Base-by-base conservation (phyloP, 1,139 yeast genomes). In the Pichia inconspicua region DNA sequence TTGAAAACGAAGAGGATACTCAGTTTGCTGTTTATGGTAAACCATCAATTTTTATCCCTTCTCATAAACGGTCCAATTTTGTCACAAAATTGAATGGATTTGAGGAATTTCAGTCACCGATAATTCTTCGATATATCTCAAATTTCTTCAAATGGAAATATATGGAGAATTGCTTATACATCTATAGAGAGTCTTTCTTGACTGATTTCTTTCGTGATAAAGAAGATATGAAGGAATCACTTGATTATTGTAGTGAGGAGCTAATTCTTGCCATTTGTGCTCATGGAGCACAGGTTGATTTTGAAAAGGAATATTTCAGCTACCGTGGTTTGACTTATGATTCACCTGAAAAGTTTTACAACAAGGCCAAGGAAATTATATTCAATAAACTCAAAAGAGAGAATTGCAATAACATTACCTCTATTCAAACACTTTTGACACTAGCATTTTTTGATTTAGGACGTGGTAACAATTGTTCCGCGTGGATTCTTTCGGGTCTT, bases 111-210 rank as follows among this genome's bases (percentile, higher is more conserved):
- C 50, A 49, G 4, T 25, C 25, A 4, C 46, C 43, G 1, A 35
- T 34, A 11, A 49, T 47, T n/a, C 12, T 49, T 11, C 36, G 43
- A 35, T 47, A 42, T 15, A 49, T 49, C 25, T 39, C 50, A 15
- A 43, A 45, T 22, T 47, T 49, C 35, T 49, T 46, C 25, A 43
- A 30, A 25, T 48, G 52, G 48, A 41, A 40, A 35, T 46, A 50
- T 35, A 40, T 40, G 37, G 49, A 45, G 11, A 9, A 43, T 22
- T 43, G 36, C 37, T 30, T 42, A 14, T 49, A 40, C 22, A 49
- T 49, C 28, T 42, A 49, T 19, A 34, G 52, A 34, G 52, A 49
- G 31, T 49, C 52, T 17, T 49, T 49, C 35, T 40, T 49, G 14
- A 49, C 50, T 10, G 52, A 49, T 43, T 49, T 49, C 15, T 49